Percentiles rank a stretch among this genome's conserved stretches.
These are phyloP conservation scores for Camelina laxa DNA, from an alignment of 345 rosid genomes.

Conservation along the genomic window DNA sequence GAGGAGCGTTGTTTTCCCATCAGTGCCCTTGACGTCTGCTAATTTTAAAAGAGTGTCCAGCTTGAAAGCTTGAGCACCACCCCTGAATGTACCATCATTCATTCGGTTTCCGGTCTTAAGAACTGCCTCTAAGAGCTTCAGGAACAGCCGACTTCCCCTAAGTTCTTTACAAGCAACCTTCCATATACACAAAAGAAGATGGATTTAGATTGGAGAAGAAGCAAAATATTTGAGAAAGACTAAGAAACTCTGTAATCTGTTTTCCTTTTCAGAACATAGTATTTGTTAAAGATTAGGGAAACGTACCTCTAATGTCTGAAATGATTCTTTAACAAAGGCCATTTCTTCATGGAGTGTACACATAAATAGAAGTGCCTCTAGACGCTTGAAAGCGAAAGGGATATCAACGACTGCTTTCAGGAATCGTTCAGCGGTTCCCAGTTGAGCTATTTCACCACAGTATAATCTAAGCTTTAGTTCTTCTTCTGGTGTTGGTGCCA, in stretches of 20 bases:
- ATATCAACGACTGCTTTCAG: slow-evolving; percentile 79
- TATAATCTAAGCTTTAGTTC: slow-evolving; percentile 94
- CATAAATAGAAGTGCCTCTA: slow-evolving; percentile 91
- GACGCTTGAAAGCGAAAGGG: slow-evolving; percentile 85
- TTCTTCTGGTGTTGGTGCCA: slow-evolving; percentile 95
- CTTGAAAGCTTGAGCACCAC: slow-evolving; percentile 97
- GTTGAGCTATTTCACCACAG: slow-evolving; percentile 72
- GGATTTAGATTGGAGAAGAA: slow-evolving; percentile 5
- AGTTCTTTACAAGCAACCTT: slow-evolving; percentile 96
- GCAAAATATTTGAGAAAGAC: slow-evolving; percentile 14
- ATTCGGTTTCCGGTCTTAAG: slow-evolving; percentile 98
- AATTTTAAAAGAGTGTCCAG: slow-evolving; percentile 96
- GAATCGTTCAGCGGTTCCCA: slow-evolving; percentile 95
- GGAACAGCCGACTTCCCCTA: slow-evolving; percentile 78
- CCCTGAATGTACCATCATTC: slow-evolving; percentile 98
- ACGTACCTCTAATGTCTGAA: slow-evolving; percentile 77
- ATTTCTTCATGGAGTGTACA: slow-evolving; percentile 84
- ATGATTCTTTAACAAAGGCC: slow-evolving; percentile 66
- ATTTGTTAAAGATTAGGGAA: slow-evolving; percentile 27
- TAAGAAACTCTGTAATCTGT: background rate
- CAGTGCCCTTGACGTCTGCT: slow-evolving; percentile 91
- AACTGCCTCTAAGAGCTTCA: slow-evolving; percentile 97
- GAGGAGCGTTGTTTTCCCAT: slow-evolving; percentile 95
- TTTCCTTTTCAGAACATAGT: slow-evolving; percentile 11
- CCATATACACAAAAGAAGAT: slow-evolving; percentile 22